phyloP scores from a whole-genome alignment of 331 rosid genomes.

The Stylosanthes scabra region DNA sequence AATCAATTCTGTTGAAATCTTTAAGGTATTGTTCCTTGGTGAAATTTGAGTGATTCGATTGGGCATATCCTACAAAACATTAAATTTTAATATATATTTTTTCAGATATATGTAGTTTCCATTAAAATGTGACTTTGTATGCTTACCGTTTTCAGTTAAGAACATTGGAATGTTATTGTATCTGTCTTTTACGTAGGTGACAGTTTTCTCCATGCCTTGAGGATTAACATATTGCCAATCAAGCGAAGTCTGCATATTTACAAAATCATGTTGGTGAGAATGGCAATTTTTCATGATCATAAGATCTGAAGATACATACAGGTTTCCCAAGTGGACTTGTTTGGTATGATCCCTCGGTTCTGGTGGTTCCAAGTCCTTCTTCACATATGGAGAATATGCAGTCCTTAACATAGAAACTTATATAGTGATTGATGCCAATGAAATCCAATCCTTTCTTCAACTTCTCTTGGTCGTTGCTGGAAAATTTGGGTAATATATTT shows the following conservation, averaged over 20 bases:
- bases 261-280: neutral
- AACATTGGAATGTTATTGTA: constrained; percentile 67
- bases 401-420: constrained; percentile 50
- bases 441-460: constrained; percentile 61
- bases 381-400: constrained; percentile 58
- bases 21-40: constrained; percentile 36
- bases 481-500: constrained; percentile 49
- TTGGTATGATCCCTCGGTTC: constrained; percentile 57
- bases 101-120: constrained; percentile 4
- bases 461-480: constrained; percentile 42
- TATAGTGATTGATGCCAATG: constrained; percentile 74
- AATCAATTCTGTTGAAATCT: constrained; percentile 53
- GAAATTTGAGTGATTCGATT: constrained; percentile 35
- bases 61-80: constrained; percentile 52
- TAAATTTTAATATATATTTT: no score
- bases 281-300: neutral
- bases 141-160: constrained; percentile 71
- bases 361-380: constrained; percentile 51
- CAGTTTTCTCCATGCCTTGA: constrained; percentile 62
- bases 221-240: constrained; percentile 57
- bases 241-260: constrained; percentile 47
- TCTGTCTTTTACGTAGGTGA: constrained; percentile 55
- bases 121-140: neutral
- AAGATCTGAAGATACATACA: constrained; percentile 34
- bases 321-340: constrained; percentile 50